These are phyloP conservation scores for Austroboletus novae-zelandiae DNA, from an alignment of 1,284 basidiomycete species.

Conservation along the genomic window DNA sequence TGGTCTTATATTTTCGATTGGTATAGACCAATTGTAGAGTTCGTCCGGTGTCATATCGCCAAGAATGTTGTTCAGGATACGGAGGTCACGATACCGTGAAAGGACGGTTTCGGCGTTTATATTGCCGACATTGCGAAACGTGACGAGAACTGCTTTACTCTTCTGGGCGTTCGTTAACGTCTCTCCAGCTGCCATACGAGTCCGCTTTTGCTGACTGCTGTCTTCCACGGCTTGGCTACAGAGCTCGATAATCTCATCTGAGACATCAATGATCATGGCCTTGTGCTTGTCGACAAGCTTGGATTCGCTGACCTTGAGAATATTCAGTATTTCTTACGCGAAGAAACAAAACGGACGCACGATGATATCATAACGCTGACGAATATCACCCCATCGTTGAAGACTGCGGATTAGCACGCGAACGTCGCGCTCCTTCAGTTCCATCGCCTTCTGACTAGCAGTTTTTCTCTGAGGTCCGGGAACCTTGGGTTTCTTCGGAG, in stretches of 20 bases:
- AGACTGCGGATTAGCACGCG: slow-evolving; percentile 94
- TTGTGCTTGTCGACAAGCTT: slow-evolving; percentile 95
- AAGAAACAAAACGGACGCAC: slow-evolving; percentile 45
- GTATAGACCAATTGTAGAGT: slow-evolving; percentile 80
- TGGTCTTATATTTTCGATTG: slow-evolving; percentile 89
- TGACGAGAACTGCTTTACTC: slow-evolving; percentile 93
- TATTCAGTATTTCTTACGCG: slow-evolving; percentile 10
- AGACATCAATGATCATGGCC: slow-evolving; percentile 86
- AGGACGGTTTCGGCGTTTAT: slow-evolving; percentile 98
- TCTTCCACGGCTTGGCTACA: slow-evolving; percentile 85
- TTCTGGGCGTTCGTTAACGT: slow-evolving; percentile 82
- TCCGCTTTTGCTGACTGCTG: slow-evolving; percentile 78
- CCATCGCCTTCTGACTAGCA: slow-evolving; percentile 90
- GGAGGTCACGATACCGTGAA: slow-evolving; percentile 86
- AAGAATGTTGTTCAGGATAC: slow-evolving; percentile 84
- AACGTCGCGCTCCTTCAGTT: slow-evolving; percentile 95
- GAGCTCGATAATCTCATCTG: slow-evolving; percentile 90
- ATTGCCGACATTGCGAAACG: slow-evolving; percentile 85
- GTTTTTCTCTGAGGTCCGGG: slow-evolving; percentile 75
- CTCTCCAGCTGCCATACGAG: slow-evolving; percentile 79
- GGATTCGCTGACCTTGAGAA: slow-evolving; percentile 77
- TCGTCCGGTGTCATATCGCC: slow-evolving; percentile 60
- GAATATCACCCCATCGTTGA: slow-evolving; percentile 97
- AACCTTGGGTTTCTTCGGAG: slow-evolving; percentile 71
- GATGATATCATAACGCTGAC: slow-evolving; percentile 91